Percentiles rank a stretch among this genome's conserved stretches.
Conservation (phyloP, 1,139 yeast species). For the Sugiyamaella japonica region DNA sequence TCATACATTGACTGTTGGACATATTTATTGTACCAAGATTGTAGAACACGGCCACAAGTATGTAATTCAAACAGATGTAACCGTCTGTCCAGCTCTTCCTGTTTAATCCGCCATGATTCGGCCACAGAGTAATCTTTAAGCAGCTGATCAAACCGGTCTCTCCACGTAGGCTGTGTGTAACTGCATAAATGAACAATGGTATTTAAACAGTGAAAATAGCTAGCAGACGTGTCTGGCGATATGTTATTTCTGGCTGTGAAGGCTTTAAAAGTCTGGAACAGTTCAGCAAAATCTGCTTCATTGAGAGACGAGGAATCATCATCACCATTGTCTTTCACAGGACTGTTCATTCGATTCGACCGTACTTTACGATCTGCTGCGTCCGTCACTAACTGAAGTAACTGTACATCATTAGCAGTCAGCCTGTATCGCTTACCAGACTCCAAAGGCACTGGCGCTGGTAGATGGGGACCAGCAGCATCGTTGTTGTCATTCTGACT, state of each 20-base stretch:
- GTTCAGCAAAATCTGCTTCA: constrained; percentile 28
- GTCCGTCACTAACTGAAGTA: constrained; percentile 28
- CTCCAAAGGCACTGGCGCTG: neutral
- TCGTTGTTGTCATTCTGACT: neutral
- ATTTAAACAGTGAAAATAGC: constrained; percentile 27
- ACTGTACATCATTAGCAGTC: constrained; percentile 24
- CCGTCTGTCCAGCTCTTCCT: constrained; percentile 4
- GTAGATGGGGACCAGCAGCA: neutral
- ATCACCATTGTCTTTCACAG: constrained; percentile 4
- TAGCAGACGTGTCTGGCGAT: constrained; percentile 18
- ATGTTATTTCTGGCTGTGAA: constrained; percentile 29
- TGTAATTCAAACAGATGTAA: neutral
- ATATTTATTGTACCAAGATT: constrained; percentile 17
- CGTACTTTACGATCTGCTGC: constrained; percentile 27
- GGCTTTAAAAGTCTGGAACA: constrained; percentile 30
- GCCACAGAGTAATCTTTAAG: constrained; percentile 25
- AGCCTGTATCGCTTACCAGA: neutral
- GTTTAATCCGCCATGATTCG: constrained; percentile 12
- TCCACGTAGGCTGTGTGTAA: constrained; percentile 27
- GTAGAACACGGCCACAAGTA: neutral
- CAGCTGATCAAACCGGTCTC: constrained; percentile 24
- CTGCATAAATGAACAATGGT: constrained; percentile 27
- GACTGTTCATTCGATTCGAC: constrained; percentile 3
- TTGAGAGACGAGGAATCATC: constrained; percentile 3
- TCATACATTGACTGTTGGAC: constrained; percentile 16